A percentile compares a stretch with the other conserved stretches of the same genome.
Evolutionary conservation across 352 stramenopile genomes (phyloP).

Genomic region (Aphanomyces invadans): DNA sequence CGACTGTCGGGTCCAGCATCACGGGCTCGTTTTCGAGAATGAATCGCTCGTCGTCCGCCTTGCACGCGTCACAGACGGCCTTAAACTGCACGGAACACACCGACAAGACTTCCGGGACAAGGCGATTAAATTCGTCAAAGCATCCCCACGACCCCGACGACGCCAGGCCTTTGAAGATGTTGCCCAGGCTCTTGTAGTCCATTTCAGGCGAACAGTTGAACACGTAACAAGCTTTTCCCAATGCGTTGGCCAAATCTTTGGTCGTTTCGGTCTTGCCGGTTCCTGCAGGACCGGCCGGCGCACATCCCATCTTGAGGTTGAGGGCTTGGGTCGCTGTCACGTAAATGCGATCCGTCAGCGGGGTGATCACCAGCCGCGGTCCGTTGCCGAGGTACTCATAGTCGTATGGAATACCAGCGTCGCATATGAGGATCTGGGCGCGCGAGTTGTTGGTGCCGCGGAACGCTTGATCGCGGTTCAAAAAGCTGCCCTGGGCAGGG

Average conservation of each 20-base stretch:
- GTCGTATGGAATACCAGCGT: conserved; percentile 92
- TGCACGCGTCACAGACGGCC: conserved; percentile 91
- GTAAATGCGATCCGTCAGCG: conserved; percentile 94
- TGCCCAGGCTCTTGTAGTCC: conserved; percentile 94
- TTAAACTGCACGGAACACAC: conserved; percentile 96
- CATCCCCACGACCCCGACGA: conserved; percentile 93
- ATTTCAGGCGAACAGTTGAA: conserved; percentile 96
- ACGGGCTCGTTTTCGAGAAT: conserved; percentile 93
- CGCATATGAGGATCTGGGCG: conserved; percentile 86
- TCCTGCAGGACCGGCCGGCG: conserved; percentile 71
- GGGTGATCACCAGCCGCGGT: conserved; percentile 91
- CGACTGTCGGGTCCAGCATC: conserved; percentile 86
- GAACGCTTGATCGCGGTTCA: conserved; percentile 88
- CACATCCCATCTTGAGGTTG: conserved; percentile 87
- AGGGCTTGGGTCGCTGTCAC: conserved; percentile 93
- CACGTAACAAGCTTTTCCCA: conserved; percentile 94
- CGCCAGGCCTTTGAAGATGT: conserved; percentile 95
- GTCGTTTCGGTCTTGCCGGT: conserved; percentile 94
- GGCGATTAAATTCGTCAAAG: conserved; percentile 95
- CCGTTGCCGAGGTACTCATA: conserved; percentile 97
- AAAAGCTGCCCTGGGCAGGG: conserved; percentile 76
- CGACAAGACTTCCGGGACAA: conserved; percentile 90
- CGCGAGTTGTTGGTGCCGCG: conserved; percentile 65
- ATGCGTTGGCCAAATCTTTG: conserved; percentile 90
- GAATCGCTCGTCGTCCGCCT: conserved; percentile 89